phyloP scores from a whole-genome alignment of 2,329 filamentous ascomycete genomes.

The Hypoxylon sp. region DNA sequence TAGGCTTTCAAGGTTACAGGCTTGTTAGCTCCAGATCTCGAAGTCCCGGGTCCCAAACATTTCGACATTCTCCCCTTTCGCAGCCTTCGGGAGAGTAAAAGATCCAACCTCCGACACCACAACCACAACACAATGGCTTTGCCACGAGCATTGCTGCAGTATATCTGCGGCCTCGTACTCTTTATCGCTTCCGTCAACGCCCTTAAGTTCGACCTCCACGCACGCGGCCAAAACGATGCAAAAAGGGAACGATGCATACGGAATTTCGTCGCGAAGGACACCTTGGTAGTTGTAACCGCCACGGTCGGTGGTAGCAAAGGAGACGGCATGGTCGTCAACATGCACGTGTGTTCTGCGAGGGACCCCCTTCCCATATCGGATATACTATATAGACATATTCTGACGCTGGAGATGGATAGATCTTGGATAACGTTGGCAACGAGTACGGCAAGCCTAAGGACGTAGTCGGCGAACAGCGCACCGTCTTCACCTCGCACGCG shows the following conservation, averaged over 20 bases:
- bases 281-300: constrained; percentile 93
- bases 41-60: not conserved
- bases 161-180: constrained; percentile 68
- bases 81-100: constrained; percentile 11
- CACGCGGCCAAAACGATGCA: constrained; percentile 68
- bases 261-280: constrained; percentile 94
- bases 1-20: no score
- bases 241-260: constrained; percentile 87
- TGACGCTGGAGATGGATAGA: constrained; percentile 64
- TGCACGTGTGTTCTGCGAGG: constrained; percentile 75
- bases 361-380: not conserved
- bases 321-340: constrained; percentile 93
- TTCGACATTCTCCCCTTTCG: constrained; percentile 30
- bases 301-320: constrained; percentile 86
- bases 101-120: constrained; percentile 3
- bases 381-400: not conserved
- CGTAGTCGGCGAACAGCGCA: constrained; percentile 89
- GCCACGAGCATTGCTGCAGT: constrained; percentile 66
- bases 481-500: constrained; percentile 91
- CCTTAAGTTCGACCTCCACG: constrained; percentile 93
- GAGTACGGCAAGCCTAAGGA: constrained; percentile 94
- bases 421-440: constrained; percentile 94
- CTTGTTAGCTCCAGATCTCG: constrained; percentile 23
- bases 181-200: constrained; percentile 69
- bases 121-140: constrained; percentile 58